A percentile compares a stretch with the other conserved stretches of the same genome.
Conservation (phyloP, 805 yeast genomes). For the Ogataea philodendri region DNA sequence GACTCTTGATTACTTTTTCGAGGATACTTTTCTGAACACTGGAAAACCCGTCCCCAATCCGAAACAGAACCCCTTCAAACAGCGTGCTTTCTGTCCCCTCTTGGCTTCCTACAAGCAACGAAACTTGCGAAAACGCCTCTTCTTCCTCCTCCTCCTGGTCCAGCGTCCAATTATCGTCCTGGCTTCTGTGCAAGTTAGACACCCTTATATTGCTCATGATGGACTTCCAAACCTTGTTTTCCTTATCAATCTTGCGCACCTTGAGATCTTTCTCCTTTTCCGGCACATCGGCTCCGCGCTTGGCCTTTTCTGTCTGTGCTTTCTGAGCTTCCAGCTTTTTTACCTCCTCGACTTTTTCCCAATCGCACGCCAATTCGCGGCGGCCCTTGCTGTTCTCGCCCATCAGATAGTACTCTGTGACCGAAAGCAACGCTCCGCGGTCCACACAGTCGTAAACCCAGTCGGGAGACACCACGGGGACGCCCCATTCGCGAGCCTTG, state of each 20-base stretch:
- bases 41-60: slow-evolving; percentile 20
- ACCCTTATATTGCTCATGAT: slow-evolving; percentile 24
- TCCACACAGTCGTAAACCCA: slow-evolving; percentile 48
- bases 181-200: slow-evolving; percentile 10
- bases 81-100: slow-evolving; percentile 8
- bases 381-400: slow-evolving; percentile 22
- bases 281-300: background rate
- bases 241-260: slow-evolving; percentile 24
- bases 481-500: slow-evolving; percentile 52
- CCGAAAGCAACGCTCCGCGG: slow-evolving; percentile 43
- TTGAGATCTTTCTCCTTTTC: slow-evolving; percentile 26
- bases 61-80: slow-evolving; percentile 22
- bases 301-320: slow-evolving; percentile 12
- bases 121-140: background rate
- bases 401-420: slow-evolving; percentile 38
- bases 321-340: slow-evolving; percentile 11
- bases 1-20: slow-evolving; percentile 24
- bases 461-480: slow-evolving; percentile 53
- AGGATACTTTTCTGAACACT: slow-evolving; percentile 20
- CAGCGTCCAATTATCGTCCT: slow-evolving; percentile 13
- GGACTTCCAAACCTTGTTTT: slow-evolving; percentile 26
- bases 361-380: slow-evolving; percentile 37
- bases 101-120: slow-evolving; percentile 1
- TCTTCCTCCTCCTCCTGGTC: slow-evolving; percentile 14
- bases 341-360: slow-evolving; percentile 33